Conservation (phyloP, 148 eudicot genomes). For the Vaccinium corymbosum region DNA sequence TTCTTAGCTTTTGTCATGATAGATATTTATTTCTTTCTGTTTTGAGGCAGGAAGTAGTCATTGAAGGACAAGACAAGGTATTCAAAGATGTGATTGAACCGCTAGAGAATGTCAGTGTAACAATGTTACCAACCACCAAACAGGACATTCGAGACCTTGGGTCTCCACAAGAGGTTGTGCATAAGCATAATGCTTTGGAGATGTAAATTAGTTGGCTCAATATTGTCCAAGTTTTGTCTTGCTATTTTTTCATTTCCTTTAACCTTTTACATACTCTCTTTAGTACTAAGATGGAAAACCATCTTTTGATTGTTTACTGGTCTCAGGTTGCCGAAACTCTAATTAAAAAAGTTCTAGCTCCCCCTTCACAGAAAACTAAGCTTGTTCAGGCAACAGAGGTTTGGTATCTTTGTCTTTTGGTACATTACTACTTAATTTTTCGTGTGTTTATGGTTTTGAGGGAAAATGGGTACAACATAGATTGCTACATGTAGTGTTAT, state of each 20-base stretch:
- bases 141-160: slow-evolving; percentile 82
- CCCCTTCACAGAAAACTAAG: slow-evolving; percentile 81
- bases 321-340: slow-evolving; percentile 84
- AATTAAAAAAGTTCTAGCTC: slow-evolving; percentile 76
- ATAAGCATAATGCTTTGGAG: not conserved
- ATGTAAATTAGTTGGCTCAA: slow-evolving; percentile 1
- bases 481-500: not conserved
- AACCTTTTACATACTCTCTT: not conserved
- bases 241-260: not conserved
- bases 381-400: slow-evolving; percentile 87
- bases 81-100: slow-evolving; percentile 99
- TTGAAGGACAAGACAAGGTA: slow-evolving; percentile 95
- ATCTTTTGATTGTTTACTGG: slow-evolving; percentile 8
- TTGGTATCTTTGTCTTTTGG: slow-evolving; percentile 13
- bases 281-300: not conserved
- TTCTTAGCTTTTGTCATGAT: not conserved
- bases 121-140: slow-evolving; percentile 66
- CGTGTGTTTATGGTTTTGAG: not conserved
- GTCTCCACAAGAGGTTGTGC: slow-evolving; percentile 73
- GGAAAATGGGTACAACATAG: not conserved
- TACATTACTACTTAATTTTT: not conserved
- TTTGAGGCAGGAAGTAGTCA: slow-evolving; percentile 63
- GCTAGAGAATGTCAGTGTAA: slow-evolving; percentile 87
- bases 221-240: not conserved
- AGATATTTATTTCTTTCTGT: not conserved